Evolutionary conservation across 768 basidiomycete species (phyloP), one percentile per base, ranked within the genome.

Genomic region (Termitomyces bulborhizus): DNA sequence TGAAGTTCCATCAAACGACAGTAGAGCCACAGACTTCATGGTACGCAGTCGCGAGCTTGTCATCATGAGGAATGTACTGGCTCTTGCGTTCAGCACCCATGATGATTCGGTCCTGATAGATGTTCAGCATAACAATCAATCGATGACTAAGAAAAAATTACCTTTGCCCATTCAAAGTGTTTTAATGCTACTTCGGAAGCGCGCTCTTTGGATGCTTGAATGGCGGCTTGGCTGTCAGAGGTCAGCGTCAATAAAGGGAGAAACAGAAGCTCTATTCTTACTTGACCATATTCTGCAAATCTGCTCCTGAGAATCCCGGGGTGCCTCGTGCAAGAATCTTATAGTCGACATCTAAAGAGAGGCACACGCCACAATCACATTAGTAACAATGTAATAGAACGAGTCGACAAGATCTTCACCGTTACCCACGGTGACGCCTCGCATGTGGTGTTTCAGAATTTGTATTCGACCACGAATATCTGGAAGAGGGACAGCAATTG

Each of bases 121-220:
- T 29, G 41, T 36, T 53, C 18, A 46, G 47, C 39, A 26, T 26
- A 11, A 9, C 8, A 16, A 8, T 42, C 36, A 8, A 29, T 31
- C 29, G 26, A 44, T 50, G 15, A 29, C 24, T 39, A 16, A 21
- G 26, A 13, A 34, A 34, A 18, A 32, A 3, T 54, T 57, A 90
- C 93, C 78, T 92, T 97, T 12, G 97, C 97, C 97, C 97, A 99
- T 74, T 98, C 96, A 67, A 98, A 90, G 68, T 99, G 94, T 59
- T 78, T 84, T 57, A 90, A 69, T 24, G 71, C 72, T 6, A 99
- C 93, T 57, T 82, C 78, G 46, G 74, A 78, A 42, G 83, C 86
- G 7, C 80, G 83, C 62, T 98, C 91, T 64, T 90, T 86, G 12
- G 93, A 86, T 9, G 97, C 97, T 68, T 96, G 90, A 52, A 98